These are phyloP conservation scores for Pilobolus umbonatus DNA, from an alignment of 192 early-diverging fungal genomes.

Conservation along the genomic window DNA sequence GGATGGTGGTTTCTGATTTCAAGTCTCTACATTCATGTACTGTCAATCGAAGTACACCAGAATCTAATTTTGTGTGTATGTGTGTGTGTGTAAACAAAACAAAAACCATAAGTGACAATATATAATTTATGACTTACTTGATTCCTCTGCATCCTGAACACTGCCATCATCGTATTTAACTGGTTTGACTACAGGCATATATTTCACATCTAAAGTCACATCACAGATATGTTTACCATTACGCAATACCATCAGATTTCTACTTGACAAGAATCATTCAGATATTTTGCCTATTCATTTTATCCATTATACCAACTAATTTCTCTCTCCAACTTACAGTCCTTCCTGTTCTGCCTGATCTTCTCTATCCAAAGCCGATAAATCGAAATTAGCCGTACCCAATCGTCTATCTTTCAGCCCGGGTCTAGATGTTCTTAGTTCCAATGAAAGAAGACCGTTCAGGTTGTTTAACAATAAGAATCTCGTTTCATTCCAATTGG, in stretches of 20 bases:
- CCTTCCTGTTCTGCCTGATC: conserved; percentile 18
- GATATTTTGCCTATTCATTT: not conserved
- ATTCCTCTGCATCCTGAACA: conserved; percentile 40
- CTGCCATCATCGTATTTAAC: conserved; percentile 39
- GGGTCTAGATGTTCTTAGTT: conserved; percentile 16
- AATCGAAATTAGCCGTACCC: conserved; percentile 18
- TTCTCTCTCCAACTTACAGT: conserved; percentile 30
- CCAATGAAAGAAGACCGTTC: conserved; percentile 17
- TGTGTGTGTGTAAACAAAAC: conserved; percentile 1
- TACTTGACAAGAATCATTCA: conserved; percentile 2
- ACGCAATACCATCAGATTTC: conserved; percentile 21
- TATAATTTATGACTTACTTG: conserved; percentile 30
- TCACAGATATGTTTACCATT: conserved; percentile 30
- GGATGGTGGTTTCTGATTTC: conserved; percentile 37
- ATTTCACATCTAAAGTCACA: conserved; percentile 30
- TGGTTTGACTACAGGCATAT: conserved; percentile 37
- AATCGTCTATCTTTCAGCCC: conserved; percentile 25
- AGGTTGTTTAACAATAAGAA: conserved; percentile 28
- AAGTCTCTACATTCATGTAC: conserved; percentile 51
- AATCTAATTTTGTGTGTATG: too few species aligned
- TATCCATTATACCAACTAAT: not conserved
- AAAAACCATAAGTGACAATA: too few species aligned
- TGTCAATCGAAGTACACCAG: conserved; percentile 55
- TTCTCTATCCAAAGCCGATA: conserved; percentile 8
- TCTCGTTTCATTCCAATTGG: conserved; percentile 31